A percentile compares a stretch with the other conserved stretches of the same genome.
Evolutionary conservation across 345 rosid species (phyloP).

Genomic region (Brassica nigra): DNA sequence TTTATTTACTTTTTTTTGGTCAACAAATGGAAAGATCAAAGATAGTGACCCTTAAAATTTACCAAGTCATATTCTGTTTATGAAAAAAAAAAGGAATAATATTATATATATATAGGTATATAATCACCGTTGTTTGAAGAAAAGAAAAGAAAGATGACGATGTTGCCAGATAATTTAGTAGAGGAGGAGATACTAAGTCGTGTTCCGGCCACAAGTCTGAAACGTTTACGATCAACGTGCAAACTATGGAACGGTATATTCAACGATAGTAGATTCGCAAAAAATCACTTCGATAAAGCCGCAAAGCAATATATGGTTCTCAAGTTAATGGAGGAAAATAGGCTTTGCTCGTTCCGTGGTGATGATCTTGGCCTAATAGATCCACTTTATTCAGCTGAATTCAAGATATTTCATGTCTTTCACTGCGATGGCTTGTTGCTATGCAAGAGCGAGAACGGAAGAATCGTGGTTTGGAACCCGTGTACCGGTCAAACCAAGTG

Average conservation of each 20-base stretch:
- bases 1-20: too few relatives aligned
- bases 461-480: neutral
- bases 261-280: neutral
- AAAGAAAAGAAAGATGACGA: too few relatives aligned
- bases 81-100: too few relatives aligned
- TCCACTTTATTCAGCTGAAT: neutral
- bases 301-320: neutral
- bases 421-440: neutral
- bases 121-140: too few relatives aligned
- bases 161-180: too few relatives aligned
- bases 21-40: too few relatives aligned
- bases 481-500: neutral
- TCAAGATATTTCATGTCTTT: neutral
- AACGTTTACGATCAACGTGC: too few relatives aligned
- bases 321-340: neutral
- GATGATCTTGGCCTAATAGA: neutral
- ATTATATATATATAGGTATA: too few relatives aligned
- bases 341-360: neutral
- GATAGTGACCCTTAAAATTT: too few relatives aligned
- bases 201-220: too few relatives aligned
- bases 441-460: neutral
- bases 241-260: neutral
- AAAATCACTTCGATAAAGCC: neutral
- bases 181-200: too few relatives aligned
- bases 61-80: too few relatives aligned